Base-by-base conservation (phyloP, 345 rosid species). In the Bretschneidera sinensis region DNA sequence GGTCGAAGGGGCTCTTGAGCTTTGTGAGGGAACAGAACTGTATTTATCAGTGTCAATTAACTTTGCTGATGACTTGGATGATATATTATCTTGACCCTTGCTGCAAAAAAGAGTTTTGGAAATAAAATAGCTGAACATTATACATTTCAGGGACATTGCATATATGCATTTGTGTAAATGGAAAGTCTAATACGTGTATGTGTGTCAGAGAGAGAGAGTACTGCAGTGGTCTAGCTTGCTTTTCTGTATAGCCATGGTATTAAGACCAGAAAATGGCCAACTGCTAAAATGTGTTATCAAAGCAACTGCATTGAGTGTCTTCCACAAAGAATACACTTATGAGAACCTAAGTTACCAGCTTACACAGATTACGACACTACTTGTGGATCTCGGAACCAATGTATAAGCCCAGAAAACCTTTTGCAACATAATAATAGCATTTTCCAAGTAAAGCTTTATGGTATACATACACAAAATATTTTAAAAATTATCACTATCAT, bases 11-110 rank as follows among this genome's bases (percentile, higher is more conserved):
- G 51, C 69, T 53, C 61, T 78, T 28, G 77, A 20, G 28, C 60
- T 67, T 75, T 84, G 81, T 39, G 45, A 39, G 10, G 45, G 16
- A 58, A 70, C 59, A 59, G 82, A 61, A 66, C 71, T 76, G 60
- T 63, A 59, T 63, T 76, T 79, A 65, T 63, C 53, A 17, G 85
- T 70, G 60, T 70, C 74, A 43, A 63, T 73, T 61, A 63, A 24
- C 54, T 82, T 80, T 17, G 62, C 67, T 14, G 85, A 66, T 28
- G 78, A 62, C 67, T 75, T 88, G 20, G 74, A 68, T 39, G 45
- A 39, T 53, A 54, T 64, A 59, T 73, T 78, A 49, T 69, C 84
- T 63, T 84, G 76, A 68, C 80, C 87, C 69, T 82, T 83, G 62
- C 96, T 87, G 92, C 74, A 67, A 57, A 79, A 51, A 50, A 63